Evolutionary conservation across 371 early-diverging fungal species (phyloP).

Genomic region (Haplosporangium sp.): DNA sequence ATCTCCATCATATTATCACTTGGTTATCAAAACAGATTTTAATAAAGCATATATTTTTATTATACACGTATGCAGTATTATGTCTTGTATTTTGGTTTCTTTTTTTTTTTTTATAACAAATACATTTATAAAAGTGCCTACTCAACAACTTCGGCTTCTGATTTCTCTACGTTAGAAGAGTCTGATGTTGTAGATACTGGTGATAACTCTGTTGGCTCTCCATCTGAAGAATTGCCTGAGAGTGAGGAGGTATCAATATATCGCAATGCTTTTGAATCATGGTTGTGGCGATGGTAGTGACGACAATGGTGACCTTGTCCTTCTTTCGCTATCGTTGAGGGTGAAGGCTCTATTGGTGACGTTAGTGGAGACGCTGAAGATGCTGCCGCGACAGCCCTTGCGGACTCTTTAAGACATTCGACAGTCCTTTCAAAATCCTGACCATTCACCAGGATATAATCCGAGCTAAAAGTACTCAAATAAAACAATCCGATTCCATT

Average conservation of each 20-base stretch:
- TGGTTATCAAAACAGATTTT: neutral
- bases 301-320: neutral
- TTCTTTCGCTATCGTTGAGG: slow-evolving; percentile 1
- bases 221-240: slow-evolving; percentile 21
- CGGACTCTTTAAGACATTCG: slow-evolving; percentile 26
- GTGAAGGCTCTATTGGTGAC: slow-evolving; percentile 6
- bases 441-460: slow-evolving; percentile 48
- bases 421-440: slow-evolving; percentile 47
- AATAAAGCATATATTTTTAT: neutral
- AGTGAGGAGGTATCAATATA: slow-evolving; percentile 33
- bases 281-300: neutral
- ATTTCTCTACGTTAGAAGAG: neutral
- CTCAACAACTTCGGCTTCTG: neutral
- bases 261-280: slow-evolving; percentile 19
- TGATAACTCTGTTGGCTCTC: slow-evolving; percentile 24
- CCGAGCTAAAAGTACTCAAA: slow-evolving; percentile 49
- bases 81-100: slow-evolving; percentile 3
- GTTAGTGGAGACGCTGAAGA: neutral
- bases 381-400: slow-evolving; percentile 7
- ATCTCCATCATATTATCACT: neutral
- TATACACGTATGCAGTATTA: neutral
- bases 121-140: no score
- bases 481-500: slow-evolving; percentile 40
- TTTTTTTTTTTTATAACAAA: neutral
- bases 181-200: slow-evolving; percentile 36